Evolutionary conservation across 768 basidiomycete species (phyloP).

Genomic region (Hypholoma fasciculare): DNA sequence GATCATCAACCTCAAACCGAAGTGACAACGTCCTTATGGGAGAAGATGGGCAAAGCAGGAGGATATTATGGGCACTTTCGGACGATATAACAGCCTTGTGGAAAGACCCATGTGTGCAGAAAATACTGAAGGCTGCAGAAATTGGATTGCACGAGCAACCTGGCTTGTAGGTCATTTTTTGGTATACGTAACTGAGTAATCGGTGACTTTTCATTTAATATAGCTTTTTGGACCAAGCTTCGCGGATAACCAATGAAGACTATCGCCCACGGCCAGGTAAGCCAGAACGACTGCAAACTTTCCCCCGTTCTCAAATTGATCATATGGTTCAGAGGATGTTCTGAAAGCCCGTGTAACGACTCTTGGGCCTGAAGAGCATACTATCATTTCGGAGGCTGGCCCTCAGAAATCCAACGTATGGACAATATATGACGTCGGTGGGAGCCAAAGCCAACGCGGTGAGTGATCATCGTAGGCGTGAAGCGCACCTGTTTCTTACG

Average conservation of each 20-base stretch:
- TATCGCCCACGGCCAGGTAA: slow-evolving; percentile 56
- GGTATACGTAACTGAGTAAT: background rate
- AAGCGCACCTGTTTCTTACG: background rate
- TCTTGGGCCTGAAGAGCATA: slow-evolving; percentile 64
- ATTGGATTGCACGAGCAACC: slow-evolving; percentile 56
- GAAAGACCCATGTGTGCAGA: slow-evolving; percentile 45
- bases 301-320: background rate
- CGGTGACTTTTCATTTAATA: background rate
- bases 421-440: slow-evolving; percentile 71
- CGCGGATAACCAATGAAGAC: slow-evolving; percentile 46
- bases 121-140: slow-evolving; percentile 38
- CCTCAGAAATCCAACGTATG: slow-evolving; percentile 44
- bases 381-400: slow-evolving; percentile 45
- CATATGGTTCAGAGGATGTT: slow-evolving; percentile 49
- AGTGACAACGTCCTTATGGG: slow-evolving; percentile 12
- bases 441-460: slow-evolving; percentile 58
- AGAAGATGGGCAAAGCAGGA: slow-evolving; percentile 42
- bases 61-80: slow-evolving; percentile 52
- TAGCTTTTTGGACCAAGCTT: slow-evolving; percentile 61
- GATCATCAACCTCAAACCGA: slow-evolving; percentile 7
- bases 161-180: slow-evolving; percentile 51
- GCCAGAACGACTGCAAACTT: slow-evolving; percentile 9
- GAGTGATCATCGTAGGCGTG: slow-evolving; percentile 7
- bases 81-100: slow-evolving; percentile 58
- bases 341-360: slow-evolving; percentile 65